Percentiles rank a stretch among this genome's conserved stretches.
phyloP scores from a whole-genome alignment of 345 rosid species.

The Raphanus sativus region DNA sequence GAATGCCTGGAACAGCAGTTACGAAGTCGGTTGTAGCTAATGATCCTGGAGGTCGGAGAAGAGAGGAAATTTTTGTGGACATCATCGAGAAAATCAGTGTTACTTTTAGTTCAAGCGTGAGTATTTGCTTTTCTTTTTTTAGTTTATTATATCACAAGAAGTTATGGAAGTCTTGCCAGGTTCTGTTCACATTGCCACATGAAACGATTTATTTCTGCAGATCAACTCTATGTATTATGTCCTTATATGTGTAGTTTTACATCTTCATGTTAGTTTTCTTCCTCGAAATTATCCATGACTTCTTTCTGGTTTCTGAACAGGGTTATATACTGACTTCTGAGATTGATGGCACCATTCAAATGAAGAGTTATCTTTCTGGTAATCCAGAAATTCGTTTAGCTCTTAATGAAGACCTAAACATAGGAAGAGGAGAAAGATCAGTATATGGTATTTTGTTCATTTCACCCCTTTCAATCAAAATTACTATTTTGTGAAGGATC shows the following conservation, averaged over 20 bases:
- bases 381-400: conserved; percentile 97
- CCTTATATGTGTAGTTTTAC: background rate
- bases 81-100: conserved; percentile 98
- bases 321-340: conserved; percentile 97
- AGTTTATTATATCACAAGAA: background rate
- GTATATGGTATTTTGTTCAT: conserved; percentile 73
- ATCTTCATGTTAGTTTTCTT: background rate
- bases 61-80: conserved; percentile 98
- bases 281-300: background rate
- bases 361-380: conserved; percentile 97
- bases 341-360: conserved; percentile 99
- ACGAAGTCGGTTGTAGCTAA: conserved; percentile 96
- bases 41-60: conserved; percentile 95
- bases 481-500: conserved; percentile 8
- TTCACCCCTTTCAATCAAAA: conserved; percentile 4
- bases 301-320: conserved; percentile 39
- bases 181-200: conserved; percentile 2
- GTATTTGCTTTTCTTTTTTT: conserved; percentile 29
- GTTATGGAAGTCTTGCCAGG: background rate
- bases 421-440: conserved; percentile 83
- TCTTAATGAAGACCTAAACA: conserved; percentile 87
- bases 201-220: background rate
- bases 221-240: background rate
- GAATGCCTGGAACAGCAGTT: conserved; percentile 99
- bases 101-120: conserved; percentile 96